phyloP scores from a whole-genome alignment of 331 rosid species.

The Dryas integrifolia region DNA sequence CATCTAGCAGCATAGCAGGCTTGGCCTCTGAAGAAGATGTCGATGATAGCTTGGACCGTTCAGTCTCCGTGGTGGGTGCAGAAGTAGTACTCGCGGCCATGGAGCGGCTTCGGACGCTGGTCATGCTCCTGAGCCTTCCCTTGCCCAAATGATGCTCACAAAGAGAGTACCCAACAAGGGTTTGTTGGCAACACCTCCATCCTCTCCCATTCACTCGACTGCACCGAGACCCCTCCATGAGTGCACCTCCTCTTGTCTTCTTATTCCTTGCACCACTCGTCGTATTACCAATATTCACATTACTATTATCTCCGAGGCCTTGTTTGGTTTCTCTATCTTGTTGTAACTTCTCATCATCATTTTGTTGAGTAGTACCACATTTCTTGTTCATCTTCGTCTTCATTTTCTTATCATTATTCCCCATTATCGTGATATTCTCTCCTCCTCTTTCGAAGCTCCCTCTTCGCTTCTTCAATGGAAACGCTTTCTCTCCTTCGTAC shows the following conservation, averaged over 20 bases:
- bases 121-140: constrained; percentile 83
- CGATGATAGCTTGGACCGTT: background rate
- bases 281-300: too few species aligned
- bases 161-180: constrained; percentile 95
- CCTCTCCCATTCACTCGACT: constrained; percentile 98
- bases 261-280: constrained; percentile 33
- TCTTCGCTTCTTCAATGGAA: constrained; percentile 74
- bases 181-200: constrained; percentile 92
- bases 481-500: constrained; percentile 62
- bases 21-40: background rate
- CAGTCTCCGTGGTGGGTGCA: background rate
- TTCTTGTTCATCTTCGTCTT: constrained; percentile 52
- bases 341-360: constrained; percentile 9
- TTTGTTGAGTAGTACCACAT: constrained; percentile 13
- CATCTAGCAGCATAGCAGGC: constrained; percentile 1
- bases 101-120: constrained; percentile 66
- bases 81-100: background rate
- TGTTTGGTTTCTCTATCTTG: background rate
- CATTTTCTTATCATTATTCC: constrained; percentile 4
- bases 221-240: constrained; percentile 98
- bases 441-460: constrained; percentile 37
- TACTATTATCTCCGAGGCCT: background rate
- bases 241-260: constrained; percentile 50
- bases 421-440: background rate
- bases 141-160: constrained; percentile 98